A percentile compares a stretch with the other conserved stretches of the same genome.
These are phyloP conservation scores for Chaetoceros muelleri DNA, from an alignment of 108 stramenopile species.

Conservation along the genomic window DNA sequence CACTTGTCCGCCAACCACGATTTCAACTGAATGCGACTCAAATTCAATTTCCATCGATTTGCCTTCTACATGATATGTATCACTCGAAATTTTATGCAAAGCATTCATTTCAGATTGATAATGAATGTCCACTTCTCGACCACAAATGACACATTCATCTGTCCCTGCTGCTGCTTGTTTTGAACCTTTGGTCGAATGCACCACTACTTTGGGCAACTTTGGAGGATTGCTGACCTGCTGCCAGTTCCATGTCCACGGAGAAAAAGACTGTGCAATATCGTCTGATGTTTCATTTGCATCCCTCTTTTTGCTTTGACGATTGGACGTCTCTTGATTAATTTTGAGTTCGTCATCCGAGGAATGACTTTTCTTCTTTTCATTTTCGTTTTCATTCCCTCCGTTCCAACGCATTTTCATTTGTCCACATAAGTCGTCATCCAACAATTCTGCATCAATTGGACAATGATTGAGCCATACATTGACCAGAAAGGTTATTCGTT, in stretches of 20 bases:
- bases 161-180: slow-evolving; percentile 49
- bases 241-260: background rate
- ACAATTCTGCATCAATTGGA: slow-evolving; percentile 57
- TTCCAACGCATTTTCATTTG: too few species aligned
- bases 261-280: background rate
- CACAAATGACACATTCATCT: slow-evolving; percentile 65
- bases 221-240: background rate
- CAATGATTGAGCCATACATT: slow-evolving; percentile 88
- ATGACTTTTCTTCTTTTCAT: too few species aligned
- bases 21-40: background rate
- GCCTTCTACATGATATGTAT: background rate
- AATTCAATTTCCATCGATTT: background rate
- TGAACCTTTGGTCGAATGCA: background rate
- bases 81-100: slow-evolving; percentile 3
- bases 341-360: too few species aligned
- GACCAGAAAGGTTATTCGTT: slow-evolving; percentile 79
- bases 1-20: background rate
- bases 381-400: too few species aligned
- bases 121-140: slow-evolving; percentile 37
- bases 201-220: too few species aligned
- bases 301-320: too few species aligned
- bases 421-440: slow-evolving; percentile 54
- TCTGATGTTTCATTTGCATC: background rate
- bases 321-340: slow-evolving; percentile 14
- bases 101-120: slow-evolving; percentile 57